A percentile compares a stretch with the other conserved stretches of the same genome.
Evolutionary conservation across 2,329 filamentous ascomycete species (phyloP).

Genomic region (Aspergillus fijiensis): DNA sequence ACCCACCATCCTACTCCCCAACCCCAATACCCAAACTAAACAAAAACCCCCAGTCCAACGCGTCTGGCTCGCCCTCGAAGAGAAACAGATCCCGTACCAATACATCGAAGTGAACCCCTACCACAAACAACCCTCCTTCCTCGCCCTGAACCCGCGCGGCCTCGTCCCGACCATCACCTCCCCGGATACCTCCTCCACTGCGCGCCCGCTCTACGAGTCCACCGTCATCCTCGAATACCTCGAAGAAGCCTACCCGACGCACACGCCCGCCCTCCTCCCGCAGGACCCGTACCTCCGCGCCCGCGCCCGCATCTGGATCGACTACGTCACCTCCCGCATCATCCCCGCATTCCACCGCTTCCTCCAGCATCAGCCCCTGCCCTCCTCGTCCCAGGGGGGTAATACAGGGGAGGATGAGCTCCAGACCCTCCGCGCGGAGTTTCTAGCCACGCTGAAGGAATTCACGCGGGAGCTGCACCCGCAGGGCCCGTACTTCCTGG

Average conservation of each 20-base stretch:
- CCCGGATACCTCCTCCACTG: constrained; percentile 22
- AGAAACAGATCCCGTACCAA: constrained; percentile 72
- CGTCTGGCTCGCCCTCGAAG: constrained; percentile 69
- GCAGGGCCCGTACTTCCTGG: constrained; percentile 67
- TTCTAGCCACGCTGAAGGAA: constrained; percentile 59
- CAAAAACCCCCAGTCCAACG: constrained; percentile 56
- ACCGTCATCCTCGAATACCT: constrained; percentile 73
- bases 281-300: constrained; percentile 64
- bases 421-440: constrained; percentile 57
- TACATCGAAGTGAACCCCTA: constrained; percentile 79
- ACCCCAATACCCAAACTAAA: not conserved
- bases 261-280: constrained; percentile 57
- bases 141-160: constrained; percentile 71
- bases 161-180: constrained; percentile 67
- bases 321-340: constrained; percentile 67
- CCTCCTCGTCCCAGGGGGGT: not conserved
- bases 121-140: constrained; percentile 66
- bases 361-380: constrained; percentile 47
- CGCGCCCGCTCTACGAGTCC: constrained; percentile 69
- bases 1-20: not conserved
- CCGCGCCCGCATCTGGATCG: constrained; percentile 68
- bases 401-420: constrained; percentile 34
- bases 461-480: constrained; percentile 63
- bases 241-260: constrained; percentile 64
- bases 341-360: constrained; percentile 69